Base-by-base conservation (phyloP, 352 stramenopile species). In the Phytophthora podocarpi region DNA sequence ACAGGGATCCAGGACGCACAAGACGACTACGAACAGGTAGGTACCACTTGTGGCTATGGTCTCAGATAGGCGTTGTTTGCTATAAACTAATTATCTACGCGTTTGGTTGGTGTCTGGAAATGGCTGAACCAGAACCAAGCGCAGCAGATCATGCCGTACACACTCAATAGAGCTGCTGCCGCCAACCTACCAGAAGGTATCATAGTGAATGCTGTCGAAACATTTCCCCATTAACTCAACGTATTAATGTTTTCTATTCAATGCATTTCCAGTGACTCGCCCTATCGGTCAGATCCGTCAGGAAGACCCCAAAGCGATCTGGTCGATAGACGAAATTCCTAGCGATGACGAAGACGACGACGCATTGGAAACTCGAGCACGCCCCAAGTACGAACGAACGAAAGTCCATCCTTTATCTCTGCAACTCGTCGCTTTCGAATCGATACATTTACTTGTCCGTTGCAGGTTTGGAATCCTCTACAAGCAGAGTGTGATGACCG, bases 401-500 rank as follows among this genome's bases (percentile, higher is more conserved):
- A n/a, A n/a, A n/a, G n/a, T n/a, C n/a, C n/a, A n/a, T n/a, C n/a
- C n/a, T n/a, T n/a, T n/a, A n/a, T n/a, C n/a, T n/a, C n/a, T n/a
- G n/a, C n/a, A n/a, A n/a, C n/a, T n/a, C n/a, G n/a, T n/a, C n/a
- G n/a, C n/a, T n/a, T 8, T 54, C 20, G 13, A 30, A 16, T 51
- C 30, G 21, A 2, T 26, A 20, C 5, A 2, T 8, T 64, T 2
- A 26, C 12, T 53, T 7, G 11, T 36, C 16, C 21, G 27, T 10
- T 28, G 12, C 24, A 90, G 81, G n/a, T 91, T 89, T 60, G 87
- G 93, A 63, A 80, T 96, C 45, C 55, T 92, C 32, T 94, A 92
- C 74, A 92, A 93, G 69, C 87, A 96, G 65, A 87, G 70, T 28
- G 83, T 96, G 31, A 92, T 91, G 85, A 90, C 85, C 0, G 87